Evolutionary conservation across 2,329 filamentous ascomycete species (phyloP).

Genomic region (Fusarium bactridioides): DNA sequence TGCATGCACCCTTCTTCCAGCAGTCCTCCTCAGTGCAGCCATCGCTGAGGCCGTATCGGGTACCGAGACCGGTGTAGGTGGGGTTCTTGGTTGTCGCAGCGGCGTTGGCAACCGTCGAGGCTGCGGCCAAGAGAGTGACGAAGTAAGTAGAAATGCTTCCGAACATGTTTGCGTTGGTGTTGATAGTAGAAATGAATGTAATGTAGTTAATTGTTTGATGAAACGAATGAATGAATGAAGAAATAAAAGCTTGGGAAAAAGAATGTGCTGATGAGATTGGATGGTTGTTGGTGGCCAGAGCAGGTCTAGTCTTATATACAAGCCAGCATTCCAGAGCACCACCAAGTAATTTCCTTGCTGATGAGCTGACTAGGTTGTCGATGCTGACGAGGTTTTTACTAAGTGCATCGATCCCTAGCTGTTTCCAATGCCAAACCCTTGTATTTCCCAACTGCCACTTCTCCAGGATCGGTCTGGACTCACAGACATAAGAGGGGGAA

Average conservation of each 20-base stretch:
- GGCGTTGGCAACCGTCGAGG: slow-evolving; percentile 8
- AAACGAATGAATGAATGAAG: not conserved
- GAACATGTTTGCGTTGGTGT: not conserved
- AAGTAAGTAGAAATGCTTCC: not conserved
- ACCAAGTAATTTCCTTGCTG: not conserved
- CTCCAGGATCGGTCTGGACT: not conserved
- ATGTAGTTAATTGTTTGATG: not conserved
- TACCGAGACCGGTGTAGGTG: not conserved
- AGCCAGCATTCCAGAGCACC: not conserved
- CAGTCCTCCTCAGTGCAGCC: slow-evolving; percentile 9
- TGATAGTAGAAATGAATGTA: not conserved
- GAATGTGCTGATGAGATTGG: slow-evolving; percentile 6
- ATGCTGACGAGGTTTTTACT: not conserved
- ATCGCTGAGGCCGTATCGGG: slow-evolving; percentile 2
- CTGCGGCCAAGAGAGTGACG: slow-evolving; percentile 4
- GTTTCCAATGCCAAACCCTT: not conserved
- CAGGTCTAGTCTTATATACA: not conserved
- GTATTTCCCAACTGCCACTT: not conserved
- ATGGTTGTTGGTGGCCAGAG: not conserved
- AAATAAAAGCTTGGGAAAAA: not conserved
- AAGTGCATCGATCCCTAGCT: not conserved
- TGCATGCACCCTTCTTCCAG: slow-evolving; percentile 16
- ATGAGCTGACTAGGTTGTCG: not conserved
- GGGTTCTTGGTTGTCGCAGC: not conserved
- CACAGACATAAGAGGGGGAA: not conserved